phyloP scores from a whole-genome alignment of 345 rosid species.

The Gossypium turneri region DNA sequence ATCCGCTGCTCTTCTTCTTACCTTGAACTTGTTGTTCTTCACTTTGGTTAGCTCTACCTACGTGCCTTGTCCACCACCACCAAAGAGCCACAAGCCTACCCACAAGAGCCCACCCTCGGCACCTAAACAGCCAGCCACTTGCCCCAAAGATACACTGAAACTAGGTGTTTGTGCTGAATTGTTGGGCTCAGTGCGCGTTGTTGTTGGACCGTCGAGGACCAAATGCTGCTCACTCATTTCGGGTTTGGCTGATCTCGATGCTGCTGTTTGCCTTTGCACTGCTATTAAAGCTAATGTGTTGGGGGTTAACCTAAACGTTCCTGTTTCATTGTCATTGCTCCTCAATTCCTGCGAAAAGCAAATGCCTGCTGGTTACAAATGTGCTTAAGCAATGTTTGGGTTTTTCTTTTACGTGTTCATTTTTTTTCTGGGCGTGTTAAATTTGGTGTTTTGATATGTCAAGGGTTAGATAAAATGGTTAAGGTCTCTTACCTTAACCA shows the following conservation, averaged over 20 bases:
- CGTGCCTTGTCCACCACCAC: constrained; percentile 44
- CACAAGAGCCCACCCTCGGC: constrained; percentile 12
- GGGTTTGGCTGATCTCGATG: constrained; percentile 58
- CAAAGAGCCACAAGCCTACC: constrained; percentile 17
- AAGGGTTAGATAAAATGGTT: too few relatives aligned
- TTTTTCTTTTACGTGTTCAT: background rate
- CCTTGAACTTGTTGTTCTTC: constrained; percentile 64
- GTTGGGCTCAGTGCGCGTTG: constrained; percentile 36
- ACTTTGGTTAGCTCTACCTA: constrained; percentile 51
- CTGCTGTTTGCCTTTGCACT: constrained; percentile 83
- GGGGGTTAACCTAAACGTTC: constrained; percentile 54
- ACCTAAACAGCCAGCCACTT: constrained; percentile 10
- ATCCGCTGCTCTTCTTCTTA: constrained; percentile 44
- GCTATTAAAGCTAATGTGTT: constrained; percentile 59
- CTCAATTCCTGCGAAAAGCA: constrained; percentile 64
- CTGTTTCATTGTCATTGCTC: constrained; percentile 53
- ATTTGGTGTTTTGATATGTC: background rate
- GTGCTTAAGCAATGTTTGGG: constrained; percentile 16
- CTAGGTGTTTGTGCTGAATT: constrained; percentile 55
- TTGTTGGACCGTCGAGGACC: constrained; percentile 50
- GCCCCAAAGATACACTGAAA: constrained; percentile 74
- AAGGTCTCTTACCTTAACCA: too few relatives aligned
- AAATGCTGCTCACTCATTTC: constrained; percentile 59
- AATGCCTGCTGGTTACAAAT: constrained; percentile 58
- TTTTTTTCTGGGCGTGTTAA: background rate